A percentile compares a stretch with the other conserved stretches of the same genome.
Conservation (phyloP, 2,329 filamentous ascomycete species). For the Fusarium poae region DNA sequence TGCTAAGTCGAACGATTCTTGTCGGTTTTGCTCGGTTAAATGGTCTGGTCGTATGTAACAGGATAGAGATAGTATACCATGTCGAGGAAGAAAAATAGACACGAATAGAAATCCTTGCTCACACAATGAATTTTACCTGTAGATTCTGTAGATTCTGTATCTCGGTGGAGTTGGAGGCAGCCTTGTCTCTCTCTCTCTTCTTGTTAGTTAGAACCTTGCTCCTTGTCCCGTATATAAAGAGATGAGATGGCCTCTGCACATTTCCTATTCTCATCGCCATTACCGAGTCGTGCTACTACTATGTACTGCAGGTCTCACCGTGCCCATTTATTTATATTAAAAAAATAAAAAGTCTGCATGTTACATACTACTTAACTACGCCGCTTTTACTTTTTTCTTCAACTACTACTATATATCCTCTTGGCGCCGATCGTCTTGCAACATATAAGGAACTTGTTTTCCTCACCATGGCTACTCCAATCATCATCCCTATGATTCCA, state of each 20-base stretch:
- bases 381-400: not conserved
- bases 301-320: not conserved
- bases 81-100: not conserved
- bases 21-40: not conserved
- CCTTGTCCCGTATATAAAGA: constrained; percentile 36
- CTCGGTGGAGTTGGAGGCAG: constrained; percentile 9
- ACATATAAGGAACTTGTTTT: not conserved
- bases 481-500: constrained; percentile 57
- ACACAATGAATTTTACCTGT: not conserved
- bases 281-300: not conserved
- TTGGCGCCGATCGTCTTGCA: not conserved
- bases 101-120: not conserved
- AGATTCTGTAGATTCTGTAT: not conserved
- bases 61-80: not conserved
- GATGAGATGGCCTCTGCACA: constrained; percentile 4
- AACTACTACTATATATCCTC: not conserved
- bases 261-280: not conserved
- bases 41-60: not conserved
- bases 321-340: constrained; percentile 13
- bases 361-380: not conserved
- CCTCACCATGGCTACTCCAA: not conserved
- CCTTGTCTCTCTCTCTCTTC: not conserved
- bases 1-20: constrained; percentile 41
- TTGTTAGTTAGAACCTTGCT: constrained; percentile 16
- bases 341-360: not conserved